These are phyloP conservation scores for Annulohypoxylon bovei DNA, from an alignment of 495 filamentous ascomycete genomes.

Conservation along the genomic window DNA sequence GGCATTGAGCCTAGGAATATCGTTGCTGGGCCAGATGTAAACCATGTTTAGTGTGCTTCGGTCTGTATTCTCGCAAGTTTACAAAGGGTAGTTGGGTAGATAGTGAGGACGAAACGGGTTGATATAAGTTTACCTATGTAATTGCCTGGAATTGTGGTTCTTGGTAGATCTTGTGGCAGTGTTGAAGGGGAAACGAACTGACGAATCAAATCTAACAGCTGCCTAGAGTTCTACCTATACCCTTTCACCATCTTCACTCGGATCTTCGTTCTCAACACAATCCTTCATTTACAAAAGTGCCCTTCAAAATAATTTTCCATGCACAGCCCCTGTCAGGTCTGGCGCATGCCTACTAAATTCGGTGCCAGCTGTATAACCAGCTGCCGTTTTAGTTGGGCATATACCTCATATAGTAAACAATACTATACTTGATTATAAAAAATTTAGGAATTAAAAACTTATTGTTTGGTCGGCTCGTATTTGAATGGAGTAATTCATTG, in stretches of 20 bases:
- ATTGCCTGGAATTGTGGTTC: neutral
- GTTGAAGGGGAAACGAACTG: neutral
- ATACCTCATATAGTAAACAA: no score
- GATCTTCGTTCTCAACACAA: neutral
- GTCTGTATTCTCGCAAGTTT: neutral
- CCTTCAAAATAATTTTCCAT: no score
- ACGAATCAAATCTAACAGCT: neutral
- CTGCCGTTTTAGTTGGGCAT: no score
- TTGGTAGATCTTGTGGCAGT: neutral
- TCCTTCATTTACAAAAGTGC: no score
- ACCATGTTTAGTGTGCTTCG: conserved; percentile 42
- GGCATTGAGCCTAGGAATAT: conserved; percentile 14
- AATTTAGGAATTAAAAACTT: no score
- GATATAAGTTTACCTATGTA: neutral
- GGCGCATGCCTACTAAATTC: no score
- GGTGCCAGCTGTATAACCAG: no score
- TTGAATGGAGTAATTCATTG: no score
- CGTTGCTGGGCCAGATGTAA: neutral
- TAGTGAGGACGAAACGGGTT: neutral
- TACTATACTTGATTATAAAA: no score
- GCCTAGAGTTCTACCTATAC: neutral
- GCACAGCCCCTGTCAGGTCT: no score
- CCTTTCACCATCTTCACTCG: neutral
- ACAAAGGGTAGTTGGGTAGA: neutral
- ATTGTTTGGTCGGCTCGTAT: no score